Evolutionary conservation across 345 rosid species (phyloP).

Genomic region (Turnera subulata): DNA sequence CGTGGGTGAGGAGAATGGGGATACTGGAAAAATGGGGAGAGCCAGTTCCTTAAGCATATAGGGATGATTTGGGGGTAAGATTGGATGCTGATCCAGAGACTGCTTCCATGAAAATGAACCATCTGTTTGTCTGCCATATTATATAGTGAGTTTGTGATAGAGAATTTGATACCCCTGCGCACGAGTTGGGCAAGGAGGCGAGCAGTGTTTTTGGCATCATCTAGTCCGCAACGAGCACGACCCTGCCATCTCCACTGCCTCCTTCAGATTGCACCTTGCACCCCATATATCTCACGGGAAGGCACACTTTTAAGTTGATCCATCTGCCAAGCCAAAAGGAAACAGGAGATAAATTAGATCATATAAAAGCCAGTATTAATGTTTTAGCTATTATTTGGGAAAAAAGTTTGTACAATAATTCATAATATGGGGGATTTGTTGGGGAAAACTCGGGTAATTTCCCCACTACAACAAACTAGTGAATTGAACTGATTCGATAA

Average conservation of each 20-base stretch:
- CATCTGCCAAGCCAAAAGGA: constrained; percentile 24
- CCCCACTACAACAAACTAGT: too few relatives aligned
- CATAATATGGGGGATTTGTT: too few relatives aligned
- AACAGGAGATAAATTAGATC: neutral
- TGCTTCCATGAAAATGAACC: constrained; percentile 19
- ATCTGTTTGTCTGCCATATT: constrained; percentile 25
- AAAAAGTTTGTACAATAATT: too few relatives aligned
- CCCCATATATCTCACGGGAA: constrained; percentile 36
- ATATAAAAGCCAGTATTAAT: neutral
- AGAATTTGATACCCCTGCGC: constrained; percentile 33
- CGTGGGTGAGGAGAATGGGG: constrained; percentile 38
- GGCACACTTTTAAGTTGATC: constrained; percentile 45
- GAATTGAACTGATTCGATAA: too few relatives aligned
- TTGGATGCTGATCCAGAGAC: constrained; percentile 7
- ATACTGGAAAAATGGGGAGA: constrained; percentile 22
- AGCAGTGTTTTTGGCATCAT: constrained; percentile 47
- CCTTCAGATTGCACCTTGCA: constrained; percentile 37
- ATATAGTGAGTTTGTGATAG: constrained; percentile 40
- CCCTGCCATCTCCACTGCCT: constrained; percentile 46
- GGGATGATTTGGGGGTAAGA: constrained; percentile 17
- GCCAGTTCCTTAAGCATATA: constrained; percentile 13
- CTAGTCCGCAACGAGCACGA: constrained; percentile 43
- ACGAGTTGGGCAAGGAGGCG: constrained; percentile 33
- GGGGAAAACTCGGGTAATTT: too few relatives aligned
- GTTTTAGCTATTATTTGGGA: neutral